A percentile compares a stretch with the other conserved stretches of the same genome.
Evolutionary conservation across 2,329 filamentous ascomycete genomes (phyloP).

Genomic region (Cytospora chrysosperma): DNA sequence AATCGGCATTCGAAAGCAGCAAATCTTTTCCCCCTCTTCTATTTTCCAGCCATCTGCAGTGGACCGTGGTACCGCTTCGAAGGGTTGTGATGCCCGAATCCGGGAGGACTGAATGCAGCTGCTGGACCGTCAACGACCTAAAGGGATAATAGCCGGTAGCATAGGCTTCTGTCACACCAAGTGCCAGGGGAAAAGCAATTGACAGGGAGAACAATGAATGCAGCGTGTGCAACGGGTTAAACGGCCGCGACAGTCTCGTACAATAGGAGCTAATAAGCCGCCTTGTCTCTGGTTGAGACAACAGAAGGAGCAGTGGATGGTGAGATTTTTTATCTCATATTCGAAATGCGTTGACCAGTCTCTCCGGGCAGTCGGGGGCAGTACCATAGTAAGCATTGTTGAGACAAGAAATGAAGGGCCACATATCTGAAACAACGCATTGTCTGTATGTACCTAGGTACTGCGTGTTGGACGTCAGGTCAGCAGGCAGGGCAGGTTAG

Average conservation of each 20-base stretch:
- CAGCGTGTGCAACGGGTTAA: background rate
- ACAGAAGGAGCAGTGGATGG: background rate
- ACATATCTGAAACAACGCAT: slow-evolving; percentile 16
- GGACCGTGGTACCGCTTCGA: slow-evolving; percentile 3
- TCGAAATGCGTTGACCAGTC: background rate
- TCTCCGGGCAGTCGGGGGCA: background rate
- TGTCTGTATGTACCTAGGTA: no score
- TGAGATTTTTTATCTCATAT: background rate
- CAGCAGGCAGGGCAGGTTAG: no score
- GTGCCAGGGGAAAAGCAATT: background rate
- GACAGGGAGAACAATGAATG: background rate
- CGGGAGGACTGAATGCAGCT: background rate
- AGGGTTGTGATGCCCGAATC: background rate
- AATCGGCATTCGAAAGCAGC: slow-evolving; percentile 1
- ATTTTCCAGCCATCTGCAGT: slow-evolving; percentile 3
- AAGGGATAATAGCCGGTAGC: background rate
- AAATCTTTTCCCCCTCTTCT: background rate
- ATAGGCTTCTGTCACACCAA: background rate
- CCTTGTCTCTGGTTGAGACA: background rate
- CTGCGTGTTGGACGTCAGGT: no score
- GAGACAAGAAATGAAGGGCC: slow-evolving; percentile 14
- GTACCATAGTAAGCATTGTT: background rate
- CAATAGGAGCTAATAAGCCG: background rate
- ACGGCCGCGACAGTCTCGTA: background rate
- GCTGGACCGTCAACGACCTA: background rate